Evolutionary conservation across 768 basidiomycete genomes (phyloP), one percentile per base, ranked within the genome.

Genomic region (Trametes punicea): DNA sequence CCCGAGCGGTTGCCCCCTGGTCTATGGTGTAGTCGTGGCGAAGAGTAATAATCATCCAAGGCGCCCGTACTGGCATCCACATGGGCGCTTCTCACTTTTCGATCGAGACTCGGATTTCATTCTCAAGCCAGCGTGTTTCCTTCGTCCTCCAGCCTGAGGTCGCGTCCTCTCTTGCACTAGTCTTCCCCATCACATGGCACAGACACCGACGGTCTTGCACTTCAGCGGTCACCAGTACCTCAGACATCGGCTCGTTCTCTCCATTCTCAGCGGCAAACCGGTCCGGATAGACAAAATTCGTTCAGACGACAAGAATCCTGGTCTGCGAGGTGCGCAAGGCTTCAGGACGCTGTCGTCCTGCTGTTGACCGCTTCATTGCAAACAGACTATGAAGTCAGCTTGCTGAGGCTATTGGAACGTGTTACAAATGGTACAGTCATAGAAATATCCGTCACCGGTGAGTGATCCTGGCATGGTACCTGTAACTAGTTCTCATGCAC

Each of bases 391-490:
- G 97, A 99, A 75, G 84, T 96, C 45, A 94, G 90, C 65, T 77
- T 98, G 23, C 71, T 99, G 39, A 78, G 96, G 42, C 73, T 98
- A 15, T 65, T 98, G 30, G 95, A 98, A 69, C 93, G 91, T 64
- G 75, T 90, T 3, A 95, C 93, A 3, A 98, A 98, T 77, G 97
- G 96, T 2, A 91, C 91, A 5, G 74, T 91, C 26, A 89, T 98
- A 57, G 97, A 98, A 70, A 98, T 99, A 48, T 96, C 93, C 2
- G 87, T 95, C 6, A 98, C 97, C 20, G 96, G 94, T 88, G 61
- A 51, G 81, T 62, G 9, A 6, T 34, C 2, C 25, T 1, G 25
- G 15, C 8, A 6, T 16, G 21, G 29, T 15, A 46, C 45, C 10
- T 29, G 15, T 51, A 46, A 18, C 51, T 34, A 21, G 36, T 7